These are phyloP conservation scores for Lentinula raphanica DNA, from an alignment of 768 basidiomycete species.

Conservation along the genomic window DNA sequence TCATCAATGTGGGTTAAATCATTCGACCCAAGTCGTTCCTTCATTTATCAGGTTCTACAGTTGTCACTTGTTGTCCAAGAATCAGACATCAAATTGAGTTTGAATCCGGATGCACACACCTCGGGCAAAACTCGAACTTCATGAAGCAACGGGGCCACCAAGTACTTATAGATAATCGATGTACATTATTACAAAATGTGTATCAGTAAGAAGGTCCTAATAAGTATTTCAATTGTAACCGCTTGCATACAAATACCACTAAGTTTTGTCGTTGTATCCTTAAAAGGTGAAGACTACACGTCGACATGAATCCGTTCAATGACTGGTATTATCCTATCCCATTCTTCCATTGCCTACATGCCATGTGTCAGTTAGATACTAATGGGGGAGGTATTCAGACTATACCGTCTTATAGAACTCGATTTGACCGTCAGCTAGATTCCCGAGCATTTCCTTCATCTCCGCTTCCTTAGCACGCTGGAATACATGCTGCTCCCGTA, in stretches of 20 bases:
- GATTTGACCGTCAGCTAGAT: slow-evolving; percentile 90
- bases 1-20: slow-evolving; percentile 57
- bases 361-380: slow-evolving; percentile 5
- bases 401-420: slow-evolving; percentile 85
- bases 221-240: slow-evolving; percentile 1
- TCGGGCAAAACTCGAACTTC: not conserved
- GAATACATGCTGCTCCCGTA: slow-evolving; percentile 87
- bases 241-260: too few species aligned
- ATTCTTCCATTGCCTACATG: slow-evolving; percentile 87
- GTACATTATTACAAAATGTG: slow-evolving; percentile 4
- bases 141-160: not conserved
- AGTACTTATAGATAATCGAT: not conserved
- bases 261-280: not conserved
- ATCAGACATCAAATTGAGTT: slow-evolving; percentile 58
- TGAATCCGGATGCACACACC: not conserved
- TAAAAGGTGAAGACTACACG: slow-evolving; percentile 42
- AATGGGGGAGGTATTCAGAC: too few species aligned
- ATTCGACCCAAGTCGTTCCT: not conserved
- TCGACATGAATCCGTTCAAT: slow-evolving; percentile 94
- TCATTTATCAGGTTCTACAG: slow-evolving; percentile 29
- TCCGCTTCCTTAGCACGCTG: slow-evolving; percentile 88
- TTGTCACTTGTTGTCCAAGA: slow-evolving; percentile 77
- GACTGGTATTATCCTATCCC: slow-evolving; percentile 91
- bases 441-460: slow-evolving; percentile 92
- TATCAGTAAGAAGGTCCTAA: not conserved